phyloP scores from a whole-genome alignment of 306 rosid species.

The Pyrus bretschneideri region DNA sequence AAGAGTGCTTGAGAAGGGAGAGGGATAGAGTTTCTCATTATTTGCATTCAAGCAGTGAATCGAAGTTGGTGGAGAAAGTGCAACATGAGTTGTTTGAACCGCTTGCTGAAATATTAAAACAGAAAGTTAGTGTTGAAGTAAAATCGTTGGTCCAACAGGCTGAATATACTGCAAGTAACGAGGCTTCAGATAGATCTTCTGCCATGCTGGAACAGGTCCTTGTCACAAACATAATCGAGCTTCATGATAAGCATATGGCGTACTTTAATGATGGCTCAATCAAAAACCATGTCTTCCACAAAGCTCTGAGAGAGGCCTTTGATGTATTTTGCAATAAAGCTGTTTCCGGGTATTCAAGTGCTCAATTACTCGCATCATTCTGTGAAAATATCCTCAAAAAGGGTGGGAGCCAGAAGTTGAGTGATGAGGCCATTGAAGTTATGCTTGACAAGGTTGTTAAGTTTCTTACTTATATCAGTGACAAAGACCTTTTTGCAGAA shows the following conservation, averaged over 20 bases:
- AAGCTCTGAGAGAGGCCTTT: constrained; percentile 65
- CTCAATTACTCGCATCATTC: constrained; percentile 55
- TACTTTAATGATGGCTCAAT: constrained; percentile 46
- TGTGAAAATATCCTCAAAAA: constrained; percentile 65
- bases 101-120: constrained; percentile 52
- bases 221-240: constrained; percentile 53
- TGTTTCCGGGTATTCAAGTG: constrained; percentile 59
- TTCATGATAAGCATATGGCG: constrained; percentile 59
- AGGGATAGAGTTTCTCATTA: constrained; percentile 26
- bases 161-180: constrained; percentile 47
- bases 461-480: constrained; percentile 57
- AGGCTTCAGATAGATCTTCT: constrained; percentile 33
- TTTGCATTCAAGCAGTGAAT: constrained; percentile 28
- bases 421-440: constrained; percentile 59
- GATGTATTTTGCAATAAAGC: constrained; percentile 61
- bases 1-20: constrained; percentile 30
- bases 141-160: constrained; percentile 57
- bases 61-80: constrained; percentile 46
- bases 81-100: constrained; percentile 66
- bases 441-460: constrained; percentile 65
- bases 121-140: constrained; percentile 62
- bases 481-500: constrained; percentile 75
- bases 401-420: constrained; percentile 58
- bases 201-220: constrained; percentile 62
- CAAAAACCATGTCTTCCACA: constrained; percentile 51